phyloP scores from a whole-genome alignment of 108 stramenopile genomes.

The Skeletonema tropicum region DNA sequence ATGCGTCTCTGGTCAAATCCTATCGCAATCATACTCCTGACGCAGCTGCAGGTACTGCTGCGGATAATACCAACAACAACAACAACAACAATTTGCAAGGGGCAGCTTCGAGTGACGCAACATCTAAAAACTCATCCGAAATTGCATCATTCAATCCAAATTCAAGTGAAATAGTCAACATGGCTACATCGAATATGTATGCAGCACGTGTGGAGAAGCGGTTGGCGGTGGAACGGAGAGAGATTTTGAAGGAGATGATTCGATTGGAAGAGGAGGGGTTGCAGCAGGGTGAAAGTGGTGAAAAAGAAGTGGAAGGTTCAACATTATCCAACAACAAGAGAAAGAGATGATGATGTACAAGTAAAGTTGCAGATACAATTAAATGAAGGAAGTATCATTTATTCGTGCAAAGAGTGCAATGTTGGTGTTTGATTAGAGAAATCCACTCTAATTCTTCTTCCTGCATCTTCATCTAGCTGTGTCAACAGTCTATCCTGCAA shows the following conservation, averaged over 20 bases:
- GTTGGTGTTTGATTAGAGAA: no score
- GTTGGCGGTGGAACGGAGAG: conserved; percentile 44
- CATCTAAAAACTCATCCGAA: neutral
- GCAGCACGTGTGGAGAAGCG: conserved; percentile 43
- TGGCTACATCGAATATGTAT: conserved; percentile 47
- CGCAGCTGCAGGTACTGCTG: neutral
- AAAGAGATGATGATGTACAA: conserved; percentile 4
- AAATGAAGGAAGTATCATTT: no score
- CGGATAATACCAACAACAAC: neutral
- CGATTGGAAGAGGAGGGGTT: conserved; percentile 36
- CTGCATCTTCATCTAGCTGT: no score
- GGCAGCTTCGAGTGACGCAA: neutral
- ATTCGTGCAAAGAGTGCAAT: no score
- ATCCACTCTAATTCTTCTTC: no score
- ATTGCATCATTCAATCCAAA: neutral
- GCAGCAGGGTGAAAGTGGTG: neutral
- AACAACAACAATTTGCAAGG: neutral
- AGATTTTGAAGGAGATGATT: conserved; percentile 48
- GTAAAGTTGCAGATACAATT: no score
- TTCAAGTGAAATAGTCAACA: conserved; percentile 13
- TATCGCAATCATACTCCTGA: conserved; percentile 22
- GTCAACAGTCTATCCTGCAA: no score
- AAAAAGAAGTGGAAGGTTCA: neutral
- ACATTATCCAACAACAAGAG: neutral
- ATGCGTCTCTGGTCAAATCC: conserved; percentile 29